A percentile compares a stretch with the other conserved stretches of the same genome.
phyloP scores from a whole-genome alignment of 2,329 filamentous ascomycete genomes.

The Aspergillus sp. region DNA sequence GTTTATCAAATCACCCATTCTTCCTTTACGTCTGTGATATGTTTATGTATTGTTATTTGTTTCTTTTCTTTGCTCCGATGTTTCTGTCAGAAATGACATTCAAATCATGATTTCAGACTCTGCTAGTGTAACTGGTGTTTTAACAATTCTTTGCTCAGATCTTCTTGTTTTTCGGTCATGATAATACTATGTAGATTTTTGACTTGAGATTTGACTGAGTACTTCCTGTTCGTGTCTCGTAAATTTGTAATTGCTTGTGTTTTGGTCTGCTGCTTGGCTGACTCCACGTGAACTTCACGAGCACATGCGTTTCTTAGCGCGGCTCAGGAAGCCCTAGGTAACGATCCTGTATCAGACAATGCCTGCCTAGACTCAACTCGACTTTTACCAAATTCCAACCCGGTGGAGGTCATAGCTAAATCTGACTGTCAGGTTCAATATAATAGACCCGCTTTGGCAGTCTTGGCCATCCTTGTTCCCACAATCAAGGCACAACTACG shows the following conservation, averaged over 20 bases:
- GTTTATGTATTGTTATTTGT: background rate
- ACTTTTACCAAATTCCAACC: background rate
- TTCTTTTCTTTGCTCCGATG: background rate
- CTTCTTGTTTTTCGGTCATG: background rate
- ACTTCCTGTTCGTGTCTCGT: background rate
- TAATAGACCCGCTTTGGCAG: background rate
- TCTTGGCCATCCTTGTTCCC: background rate
- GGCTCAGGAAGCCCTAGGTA: background rate
- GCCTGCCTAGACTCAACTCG: background rate
- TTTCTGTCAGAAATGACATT: background rate
- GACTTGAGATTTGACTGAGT: background rate
- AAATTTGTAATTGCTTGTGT: no score
- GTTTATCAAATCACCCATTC: conserved; percentile 16
- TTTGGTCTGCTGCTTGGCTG: background rate
- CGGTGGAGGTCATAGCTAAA: background rate
- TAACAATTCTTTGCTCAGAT: background rate
- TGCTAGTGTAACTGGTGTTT: background rate
- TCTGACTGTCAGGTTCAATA: background rate
- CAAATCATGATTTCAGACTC: background rate
- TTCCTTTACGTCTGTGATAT: background rate
- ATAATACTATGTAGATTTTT: background rate
- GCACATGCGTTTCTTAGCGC: background rate
- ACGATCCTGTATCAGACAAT: conserved; percentile 6
- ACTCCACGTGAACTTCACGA: background rate
- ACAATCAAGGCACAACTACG: background rate